Evolutionary conservation across 2,329 filamentous ascomycete species (phyloP), one percentile per base, ranked within the genome.

Genomic region (Triangularia verruculosa): DNA sequence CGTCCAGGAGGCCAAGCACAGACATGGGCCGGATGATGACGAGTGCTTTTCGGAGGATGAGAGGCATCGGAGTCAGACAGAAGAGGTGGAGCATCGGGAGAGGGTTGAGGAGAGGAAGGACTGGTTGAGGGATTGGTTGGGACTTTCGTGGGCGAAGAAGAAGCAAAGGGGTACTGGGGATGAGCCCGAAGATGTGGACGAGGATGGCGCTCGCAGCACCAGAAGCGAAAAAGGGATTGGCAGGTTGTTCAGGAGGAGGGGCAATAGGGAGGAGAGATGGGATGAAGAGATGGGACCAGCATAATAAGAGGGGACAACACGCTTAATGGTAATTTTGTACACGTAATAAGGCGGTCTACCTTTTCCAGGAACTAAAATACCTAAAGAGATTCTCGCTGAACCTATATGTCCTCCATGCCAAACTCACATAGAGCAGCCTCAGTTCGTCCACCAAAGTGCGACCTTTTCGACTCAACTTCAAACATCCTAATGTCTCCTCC

Each of bases 31-130:
- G 15, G 25, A 53, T n/a, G 59, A 32, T 9, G 13, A 30, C 11
- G 47, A 54, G 12, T 61, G 59, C 59, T 17, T 54, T 9, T 61
- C 59, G 1, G 24, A 52, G 6, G 59, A 61, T 34, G 59, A 61
- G 47, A 51, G 59, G 13, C 25, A 28, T 6, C 24, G 43, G 15
- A 51, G 59, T n/a, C 47, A 61, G 47, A 32, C 17, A 5, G n/a
- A 54, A 9, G 59, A 61, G 17, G 13, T 51, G 43, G 43, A 61
- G 4, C 59, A 61, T 34, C 20, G 25, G 6, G 59, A 61, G 25
- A 51, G 59, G 1, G 59, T 61, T 1, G 32, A 55, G 15, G 51
- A 61, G 27, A 28, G 59, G 27, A 61, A 61, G 51, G 20, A 61
- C 22, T 61, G 59, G 59, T 24, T 61, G 3, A 52, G 11, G 24